Percentiles rank a stretch among this genome's conserved stretches.
Conservation (phyloP, 2,329 filamentous ascomycete genomes). For the Catunica adiposa region DNA sequence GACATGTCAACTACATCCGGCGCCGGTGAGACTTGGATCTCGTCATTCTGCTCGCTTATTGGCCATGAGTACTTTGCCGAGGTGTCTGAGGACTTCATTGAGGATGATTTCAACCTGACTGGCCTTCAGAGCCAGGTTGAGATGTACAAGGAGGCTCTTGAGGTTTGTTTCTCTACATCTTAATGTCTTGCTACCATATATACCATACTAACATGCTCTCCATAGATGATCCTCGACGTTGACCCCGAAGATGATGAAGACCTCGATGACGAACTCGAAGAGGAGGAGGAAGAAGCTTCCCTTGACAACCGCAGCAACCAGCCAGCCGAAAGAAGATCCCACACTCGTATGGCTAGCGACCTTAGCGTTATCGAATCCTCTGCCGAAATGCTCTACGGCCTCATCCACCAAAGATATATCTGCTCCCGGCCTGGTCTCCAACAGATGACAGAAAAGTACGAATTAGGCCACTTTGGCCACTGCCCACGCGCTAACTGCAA, state of each 20-base stretch:
- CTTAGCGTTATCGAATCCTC: slow-evolving; percentile 91
- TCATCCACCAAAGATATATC: slow-evolving; percentile 98
- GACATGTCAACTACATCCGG: slow-evolving; percentile 45
- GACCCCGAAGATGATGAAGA: slow-evolving; percentile 91
- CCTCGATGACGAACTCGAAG: slow-evolving; percentile 61
- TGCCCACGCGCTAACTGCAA: slow-evolving; percentile 93
- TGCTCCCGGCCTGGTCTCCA: slow-evolving; percentile 91
- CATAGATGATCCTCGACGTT: slow-evolving; percentile 83
- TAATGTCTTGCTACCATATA: not conserved
- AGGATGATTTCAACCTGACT: slow-evolving; percentile 98
- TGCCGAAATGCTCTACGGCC: slow-evolving; percentile 92
- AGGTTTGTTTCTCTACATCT: slow-evolving; percentile 31
- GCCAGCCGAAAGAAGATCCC: slow-evolving; percentile 53
- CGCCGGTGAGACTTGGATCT: slow-evolving; percentile 82
- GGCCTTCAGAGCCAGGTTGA: slow-evolving; percentile 87
- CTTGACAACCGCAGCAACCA: slow-evolving; percentile 34
- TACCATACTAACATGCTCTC: not conserved
- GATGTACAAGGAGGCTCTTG: slow-evolving; percentile 97
- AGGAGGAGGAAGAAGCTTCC: slow-evolving; percentile 50
- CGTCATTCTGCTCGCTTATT: slow-evolving; percentile 85
- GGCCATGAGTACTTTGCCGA: slow-evolving; percentile 99
- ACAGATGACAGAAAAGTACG: slow-evolving; percentile 99
- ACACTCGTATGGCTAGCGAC: slow-evolving; percentile 76
- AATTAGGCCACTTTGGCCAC: slow-evolving; percentile 85
- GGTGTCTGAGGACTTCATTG: slow-evolving; percentile 96